These are phyloP conservation scores for Saprolegnia parasitica DNA, from an alignment of 352 stramenopile species.

Conservation along the genomic window DNA sequence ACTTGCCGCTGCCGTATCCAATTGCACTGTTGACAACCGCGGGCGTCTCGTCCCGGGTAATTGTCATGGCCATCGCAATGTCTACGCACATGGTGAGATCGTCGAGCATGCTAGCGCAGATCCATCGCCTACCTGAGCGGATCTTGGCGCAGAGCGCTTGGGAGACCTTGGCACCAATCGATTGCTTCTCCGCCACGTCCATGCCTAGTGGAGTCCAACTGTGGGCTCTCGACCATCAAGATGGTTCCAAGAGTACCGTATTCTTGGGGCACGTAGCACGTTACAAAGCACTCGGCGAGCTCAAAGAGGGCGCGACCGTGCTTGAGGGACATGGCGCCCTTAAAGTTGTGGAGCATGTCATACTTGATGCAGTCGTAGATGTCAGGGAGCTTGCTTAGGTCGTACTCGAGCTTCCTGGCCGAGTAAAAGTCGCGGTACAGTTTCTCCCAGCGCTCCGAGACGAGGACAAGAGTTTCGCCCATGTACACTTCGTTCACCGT, in stretches of 20 bases:
- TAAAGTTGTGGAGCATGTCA: conserved; percentile 97
- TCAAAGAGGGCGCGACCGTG: conserved; percentile 90
- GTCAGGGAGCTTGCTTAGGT: conserved; percentile 96
- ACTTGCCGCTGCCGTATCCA: conserved; percentile 31
- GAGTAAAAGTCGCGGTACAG: conserved; percentile 95
- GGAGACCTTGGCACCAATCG: conserved; percentile 95
- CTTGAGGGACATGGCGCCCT: conserved; percentile 68
- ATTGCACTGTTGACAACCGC: conserved; percentile 36
- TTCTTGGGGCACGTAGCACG: conserved; percentile 98
- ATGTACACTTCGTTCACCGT: conserved; percentile 82
- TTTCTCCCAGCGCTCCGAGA: conserved; percentile 93
- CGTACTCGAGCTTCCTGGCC: conserved; percentile 82
- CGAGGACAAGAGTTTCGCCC: conserved; percentile 93
- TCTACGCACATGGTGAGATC: conserved; percentile 33
- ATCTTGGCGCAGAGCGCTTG: conserved; percentile 98
- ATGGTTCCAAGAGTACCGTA: conserved; percentile 38
- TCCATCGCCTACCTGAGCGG: conserved; percentile 57
- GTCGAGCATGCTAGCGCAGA: background rate
- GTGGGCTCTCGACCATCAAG: background rate
- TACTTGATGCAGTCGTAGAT: conserved; percentile 98
- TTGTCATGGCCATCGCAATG: conserved; percentile 77
- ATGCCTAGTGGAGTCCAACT: conserved; percentile 61
- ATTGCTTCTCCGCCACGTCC: conserved; percentile 89
- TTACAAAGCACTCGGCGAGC: conserved; percentile 92
- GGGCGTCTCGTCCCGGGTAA: conserved; percentile 34